Base-by-base conservation (phyloP, 371 early-diverging fungal species). In the Mortierella sp. region DNA sequence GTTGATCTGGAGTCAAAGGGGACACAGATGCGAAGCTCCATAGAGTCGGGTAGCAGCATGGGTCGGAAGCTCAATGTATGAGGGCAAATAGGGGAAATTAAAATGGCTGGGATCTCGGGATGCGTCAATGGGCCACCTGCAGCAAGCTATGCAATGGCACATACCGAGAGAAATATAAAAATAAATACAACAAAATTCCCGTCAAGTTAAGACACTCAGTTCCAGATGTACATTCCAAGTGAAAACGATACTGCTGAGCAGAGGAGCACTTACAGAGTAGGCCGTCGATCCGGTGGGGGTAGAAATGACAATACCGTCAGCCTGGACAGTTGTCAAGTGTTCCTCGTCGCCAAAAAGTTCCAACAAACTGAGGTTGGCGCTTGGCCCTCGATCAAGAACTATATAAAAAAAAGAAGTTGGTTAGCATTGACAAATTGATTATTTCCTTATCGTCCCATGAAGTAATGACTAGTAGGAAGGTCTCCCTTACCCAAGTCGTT, bases 201-300 rank as follows among this genome's bases (percentile, higher is more conserved):
- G 58, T 19, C 53, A 34, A 16, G 34, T 58, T 58, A 58, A 58
- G 58, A 58, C 8, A 58, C 7, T 58, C 14, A 22, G 31, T 34
- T 58, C 58, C 58, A 34, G 37, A 58, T 34, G 2, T 6, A 4
- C 26, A 3, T 39, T 24, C 48, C 37, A 47, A 16, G 16, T 37
- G 47, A 40, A 29, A 40, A 22, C 10, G 43, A 47, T 19, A 90
- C 86, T 75, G 86, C 85, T 24, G 58, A 64, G 34, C 45, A 41
- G 68, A 31, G 65, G 63, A 37, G 55, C 83, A 39, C 89, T 90
- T 84, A 94, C 91, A 34, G 95, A 95, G 81, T 98, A 98, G 0
- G 98, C 98, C 0, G 98, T 98, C 0, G 96, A 96, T 14, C 98
- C 98, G 0, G 98, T 98, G 0, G 98, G 97, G 2, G 98, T 98